Evolutionary conservation across 164 flowering plant genomes (phyloP).

Genomic region (Annona squamosa): DNA sequence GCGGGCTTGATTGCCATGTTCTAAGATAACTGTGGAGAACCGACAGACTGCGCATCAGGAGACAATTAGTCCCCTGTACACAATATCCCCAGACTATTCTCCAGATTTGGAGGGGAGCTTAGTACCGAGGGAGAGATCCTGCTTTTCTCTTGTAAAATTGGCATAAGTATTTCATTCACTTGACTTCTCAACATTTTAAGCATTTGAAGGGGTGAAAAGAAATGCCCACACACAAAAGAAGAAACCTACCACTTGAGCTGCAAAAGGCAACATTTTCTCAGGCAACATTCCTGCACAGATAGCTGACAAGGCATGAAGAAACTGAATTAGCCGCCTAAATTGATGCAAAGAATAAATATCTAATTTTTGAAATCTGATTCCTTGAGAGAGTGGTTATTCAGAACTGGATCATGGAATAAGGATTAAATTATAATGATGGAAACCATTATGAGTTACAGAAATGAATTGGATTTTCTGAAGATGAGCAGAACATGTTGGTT

Average conservation of each 20-base stretch:
- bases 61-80: background rate
- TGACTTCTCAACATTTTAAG: background rate
- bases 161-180: background rate
- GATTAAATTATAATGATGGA: no score
- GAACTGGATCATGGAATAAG: no score
- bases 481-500: no score
- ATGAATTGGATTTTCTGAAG: no score
- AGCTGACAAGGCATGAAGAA: conserved; percentile 30
- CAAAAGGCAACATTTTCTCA: conserved; percentile 86
- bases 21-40: no score
- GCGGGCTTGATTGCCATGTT: no score
- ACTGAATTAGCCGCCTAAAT: background rate
- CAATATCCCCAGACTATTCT: background rate
- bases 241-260: conserved; percentile 73
- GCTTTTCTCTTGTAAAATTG: background rate
- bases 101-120: background rate
- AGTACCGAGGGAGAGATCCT: background rate
- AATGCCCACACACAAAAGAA: background rate
- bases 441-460: no score
- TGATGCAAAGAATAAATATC: background rate
- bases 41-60: no score
- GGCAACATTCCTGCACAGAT: conserved; percentile 70
- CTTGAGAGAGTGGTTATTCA: no score
- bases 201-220: background rate
- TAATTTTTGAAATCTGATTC: no score